Conservation (phyloP, 163 green algal genomes). For the Chloromonas sp. region DNA sequence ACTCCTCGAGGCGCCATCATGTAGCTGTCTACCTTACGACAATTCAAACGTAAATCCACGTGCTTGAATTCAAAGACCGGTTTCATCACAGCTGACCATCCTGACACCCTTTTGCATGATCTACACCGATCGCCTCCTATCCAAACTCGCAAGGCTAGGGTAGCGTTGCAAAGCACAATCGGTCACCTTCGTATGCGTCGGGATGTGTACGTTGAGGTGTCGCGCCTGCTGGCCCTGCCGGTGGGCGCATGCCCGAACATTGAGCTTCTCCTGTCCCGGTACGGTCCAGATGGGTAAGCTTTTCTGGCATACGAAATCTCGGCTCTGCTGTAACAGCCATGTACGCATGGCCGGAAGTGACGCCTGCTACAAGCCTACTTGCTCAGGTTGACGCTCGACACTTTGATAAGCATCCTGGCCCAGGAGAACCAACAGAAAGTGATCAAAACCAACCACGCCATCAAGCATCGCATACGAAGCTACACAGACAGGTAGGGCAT, state of each 20-base stretch:
- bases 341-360: neutral
- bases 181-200: neutral
- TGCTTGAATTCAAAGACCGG: too few species aligned
- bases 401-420: constrained; percentile 55
- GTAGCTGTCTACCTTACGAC: too few species aligned
- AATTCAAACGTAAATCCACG: too few species aligned
- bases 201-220: neutral
- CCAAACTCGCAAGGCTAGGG: too few species aligned
- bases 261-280: neutral
- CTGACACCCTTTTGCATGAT: too few species aligned
- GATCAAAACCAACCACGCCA: constrained; percentile 38
- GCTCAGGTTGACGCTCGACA: constrained; percentile 38
- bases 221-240: neutral
- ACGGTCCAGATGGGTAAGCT: neutral
- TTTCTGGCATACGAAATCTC: neutral
- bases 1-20: too few species aligned
- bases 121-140: too few species aligned
- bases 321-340: neutral
- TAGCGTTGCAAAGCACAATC: too few species aligned
- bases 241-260: neutral
- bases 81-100: too few species aligned
- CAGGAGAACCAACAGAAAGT: constrained; percentile 62
- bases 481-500: constrained; percentile 29
- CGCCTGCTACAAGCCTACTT: neutral
- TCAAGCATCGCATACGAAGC: constrained; percentile 29